phyloP scores from a whole-genome alignment of 2,329 filamentous ascomycete genomes.

The Sphaceloma murrayae region DNA sequence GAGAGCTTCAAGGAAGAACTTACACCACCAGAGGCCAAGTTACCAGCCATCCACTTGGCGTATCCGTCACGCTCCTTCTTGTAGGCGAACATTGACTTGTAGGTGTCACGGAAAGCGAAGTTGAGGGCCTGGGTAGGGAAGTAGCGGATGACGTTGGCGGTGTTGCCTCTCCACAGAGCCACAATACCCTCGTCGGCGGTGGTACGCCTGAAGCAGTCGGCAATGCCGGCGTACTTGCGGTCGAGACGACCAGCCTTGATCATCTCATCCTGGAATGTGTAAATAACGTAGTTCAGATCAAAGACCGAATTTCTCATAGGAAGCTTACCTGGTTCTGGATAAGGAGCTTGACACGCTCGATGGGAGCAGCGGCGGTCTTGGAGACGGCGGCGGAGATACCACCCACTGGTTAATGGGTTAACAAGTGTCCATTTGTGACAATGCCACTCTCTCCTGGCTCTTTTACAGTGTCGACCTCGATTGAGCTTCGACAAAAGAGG shows the following conservation, averaged over 20 bases:
- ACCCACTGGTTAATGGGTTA: slow-evolving; percentile 65
- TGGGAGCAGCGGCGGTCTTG: slow-evolving; percentile 99
- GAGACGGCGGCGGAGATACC: slow-evolving; percentile 99
- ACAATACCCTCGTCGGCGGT: slow-evolving; percentile 83
- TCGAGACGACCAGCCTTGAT: slow-evolving; percentile 96
- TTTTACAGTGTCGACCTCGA: slow-evolving; percentile 17
- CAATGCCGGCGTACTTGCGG: slow-evolving; percentile 90
- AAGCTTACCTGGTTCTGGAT: slow-evolving; percentile 99
- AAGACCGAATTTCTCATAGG: slow-evolving; percentile 15
- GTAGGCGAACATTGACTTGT: slow-evolving; percentile 99
- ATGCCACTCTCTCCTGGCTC: slow-evolving; percentile 21
- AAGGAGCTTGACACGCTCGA: slow-evolving; percentile 99
- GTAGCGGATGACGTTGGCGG: slow-evolving; percentile 99
- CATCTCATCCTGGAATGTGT: slow-evolving; percentile 82
- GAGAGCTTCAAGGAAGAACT: no score
- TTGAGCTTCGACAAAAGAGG: neutral
- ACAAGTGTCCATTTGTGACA: slow-evolving; percentile 17
- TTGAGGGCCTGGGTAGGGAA: slow-evolving; percentile 99
- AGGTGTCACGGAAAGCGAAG: slow-evolving; percentile 99
- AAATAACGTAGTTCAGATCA: slow-evolving; percentile 2
- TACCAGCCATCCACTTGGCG: slow-evolving; percentile 97
- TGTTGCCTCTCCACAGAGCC: slow-evolving; percentile 99
- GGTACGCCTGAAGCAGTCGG: slow-evolving; percentile 92
- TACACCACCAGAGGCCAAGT: slow-evolving; percentile 99
- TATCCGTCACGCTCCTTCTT: slow-evolving; percentile 99